Evolutionary conservation across 2,329 filamentous ascomycete species (phyloP).

Genomic region (Cladosporium sphaerospermum): DNA sequence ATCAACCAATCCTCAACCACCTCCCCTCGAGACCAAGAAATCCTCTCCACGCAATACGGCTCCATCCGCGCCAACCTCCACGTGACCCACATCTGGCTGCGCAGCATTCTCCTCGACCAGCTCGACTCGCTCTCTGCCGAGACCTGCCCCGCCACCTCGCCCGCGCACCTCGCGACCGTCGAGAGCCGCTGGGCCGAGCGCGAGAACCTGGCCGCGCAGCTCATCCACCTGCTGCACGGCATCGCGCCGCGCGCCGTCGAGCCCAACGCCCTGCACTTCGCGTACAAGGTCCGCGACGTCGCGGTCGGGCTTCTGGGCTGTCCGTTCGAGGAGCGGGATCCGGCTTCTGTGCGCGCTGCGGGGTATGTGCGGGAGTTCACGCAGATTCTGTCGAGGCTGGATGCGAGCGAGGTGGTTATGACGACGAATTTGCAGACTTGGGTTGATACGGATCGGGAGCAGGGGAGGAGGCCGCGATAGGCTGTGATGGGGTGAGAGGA

Average conservation of each 20-base stretch:
- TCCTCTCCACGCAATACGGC: background rate
- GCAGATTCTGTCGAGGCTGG: slow-evolving; percentile 1
- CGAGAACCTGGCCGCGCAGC: slow-evolving; percentile 3
- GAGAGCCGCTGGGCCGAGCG: slow-evolving; percentile 6
- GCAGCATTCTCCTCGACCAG: slow-evolving; percentile 10
- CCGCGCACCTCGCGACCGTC: slow-evolving; percentile 3
- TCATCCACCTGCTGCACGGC: slow-evolving; percentile 5
- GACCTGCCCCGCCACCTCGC: background rate
- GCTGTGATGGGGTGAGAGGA: background rate
- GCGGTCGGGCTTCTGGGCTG: slow-evolving; percentile 7
- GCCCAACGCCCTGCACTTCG: slow-evolving; percentile 4
- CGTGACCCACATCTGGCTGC: slow-evolving; percentile 8
- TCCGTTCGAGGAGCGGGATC: slow-evolving; percentile 4
- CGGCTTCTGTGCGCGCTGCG: slow-evolving; percentile 3
- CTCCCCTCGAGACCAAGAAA: background rate
- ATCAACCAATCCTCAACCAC: background rate
- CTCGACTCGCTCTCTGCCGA: background rate
- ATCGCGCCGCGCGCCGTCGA: slow-evolving; percentile 1
- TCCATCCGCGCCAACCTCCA: slow-evolving; percentile 5
- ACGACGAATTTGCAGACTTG: slow-evolving; percentile 12
- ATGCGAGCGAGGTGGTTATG: slow-evolving; percentile 5
- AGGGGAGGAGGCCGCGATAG: background rate
- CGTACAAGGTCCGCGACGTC: slow-evolving; percentile 10
- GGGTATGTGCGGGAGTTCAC: slow-evolving; percentile 10
- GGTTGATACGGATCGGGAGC: slow-evolving; percentile 10